These are phyloP conservation scores for Apiotrichum gracile DNA, from an alignment of 1,284 basidiomycete genomes.

Conservation along the genomic window DNA sequence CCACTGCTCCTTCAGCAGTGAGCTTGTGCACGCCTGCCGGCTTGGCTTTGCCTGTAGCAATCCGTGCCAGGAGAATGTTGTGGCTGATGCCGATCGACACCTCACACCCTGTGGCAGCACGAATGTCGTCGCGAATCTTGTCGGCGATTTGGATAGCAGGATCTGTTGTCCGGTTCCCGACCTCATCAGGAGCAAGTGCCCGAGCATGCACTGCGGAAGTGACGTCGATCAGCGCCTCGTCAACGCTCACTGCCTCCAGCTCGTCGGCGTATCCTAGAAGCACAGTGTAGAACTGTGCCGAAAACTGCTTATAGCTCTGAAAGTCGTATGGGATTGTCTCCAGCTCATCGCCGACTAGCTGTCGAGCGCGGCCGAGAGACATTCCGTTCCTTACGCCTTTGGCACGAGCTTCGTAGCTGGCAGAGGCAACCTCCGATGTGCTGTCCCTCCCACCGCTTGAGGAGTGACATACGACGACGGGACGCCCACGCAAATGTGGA, in stretches of 20 bases:
- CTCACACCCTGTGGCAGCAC: constrained; percentile 73
- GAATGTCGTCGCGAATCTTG: constrained; percentile 68
- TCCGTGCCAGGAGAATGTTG: constrained; percentile 85
- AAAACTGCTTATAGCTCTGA: constrained; percentile 71
- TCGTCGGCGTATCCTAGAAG: constrained; percentile 84
- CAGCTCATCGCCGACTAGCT: constrained; percentile 58
- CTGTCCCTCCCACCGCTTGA: constrained; percentile 60
- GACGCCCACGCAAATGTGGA: constrained; percentile 74
- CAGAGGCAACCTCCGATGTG: constrained; percentile 90
- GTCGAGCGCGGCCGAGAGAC: constrained; percentile 80
- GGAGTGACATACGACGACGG: constrained; percentile 92
- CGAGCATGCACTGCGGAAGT: constrained; percentile 55
- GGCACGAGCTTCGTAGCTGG: constrained; percentile 84
- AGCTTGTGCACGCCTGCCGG: constrained; percentile 70
- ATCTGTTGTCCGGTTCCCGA: constrained; percentile 11
- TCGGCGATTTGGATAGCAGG: constrained; percentile 73
- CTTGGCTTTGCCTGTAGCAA: constrained; percentile 87
- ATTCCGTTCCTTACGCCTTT: constrained; percentile 91
- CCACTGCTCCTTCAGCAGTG: constrained; percentile 48
- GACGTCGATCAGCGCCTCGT: constrained; percentile 90
- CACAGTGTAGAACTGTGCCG: constrained; percentile 83
- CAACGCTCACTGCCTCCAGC: constrained; percentile 89
- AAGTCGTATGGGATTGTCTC: constrained; percentile 65
- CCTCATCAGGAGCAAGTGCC: constrained; percentile 39
- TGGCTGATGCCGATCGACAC: constrained; percentile 86